Percentiles rank a stretch among this genome's conserved stretches.
These are phyloP conservation scores for Fagopyrum esculentum DNA, from an alignment of 148 eudicot species.

Conservation along the genomic window DNA sequence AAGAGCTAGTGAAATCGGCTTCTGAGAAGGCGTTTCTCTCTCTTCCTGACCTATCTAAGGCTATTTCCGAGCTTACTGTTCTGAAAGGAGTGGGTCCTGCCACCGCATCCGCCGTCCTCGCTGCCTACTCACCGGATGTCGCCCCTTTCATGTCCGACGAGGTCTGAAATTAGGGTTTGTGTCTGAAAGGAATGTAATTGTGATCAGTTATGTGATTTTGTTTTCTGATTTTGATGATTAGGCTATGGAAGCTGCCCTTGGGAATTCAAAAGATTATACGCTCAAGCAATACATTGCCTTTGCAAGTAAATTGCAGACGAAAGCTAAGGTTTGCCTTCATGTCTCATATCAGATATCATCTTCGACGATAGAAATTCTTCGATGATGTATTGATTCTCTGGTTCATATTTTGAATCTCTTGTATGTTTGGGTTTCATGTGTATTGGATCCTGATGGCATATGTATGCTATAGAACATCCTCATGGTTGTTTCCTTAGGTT, in stretches of 20 bases:
- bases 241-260: constrained; percentile 79
- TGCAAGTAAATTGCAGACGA: constrained; percentile 52
- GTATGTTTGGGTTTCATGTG: neutral
- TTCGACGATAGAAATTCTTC: too few species aligned
- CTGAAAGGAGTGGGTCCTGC: constrained; percentile 96
- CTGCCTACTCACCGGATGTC: constrained; percentile 64
- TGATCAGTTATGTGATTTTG: neutral
- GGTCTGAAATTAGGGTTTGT: constrained; percentile 24
- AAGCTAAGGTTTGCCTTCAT: constrained; percentile 55
- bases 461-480: too few species aligned
- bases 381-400: neutral
- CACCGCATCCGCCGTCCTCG: constrained; percentile 85
- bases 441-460: neutral
- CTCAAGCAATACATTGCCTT: constrained; percentile 69
- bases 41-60: constrained; percentile 57
- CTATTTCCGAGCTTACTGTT: constrained; percentile 56
- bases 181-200: neutral
- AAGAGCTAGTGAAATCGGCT: constrained; percentile 53
- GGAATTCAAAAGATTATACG: constrained; percentile 68
- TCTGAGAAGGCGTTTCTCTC: constrained; percentile 59
- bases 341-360: neutral
- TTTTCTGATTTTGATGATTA: constrained; percentile 9
- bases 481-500: too few species aligned
- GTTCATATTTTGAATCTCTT: neutral
- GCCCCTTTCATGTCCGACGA: constrained; percentile 97